phyloP scores from a whole-genome alignment of 2,329 filamentous ascomycete genomes.

The Xylariaceae sp. region DNA sequence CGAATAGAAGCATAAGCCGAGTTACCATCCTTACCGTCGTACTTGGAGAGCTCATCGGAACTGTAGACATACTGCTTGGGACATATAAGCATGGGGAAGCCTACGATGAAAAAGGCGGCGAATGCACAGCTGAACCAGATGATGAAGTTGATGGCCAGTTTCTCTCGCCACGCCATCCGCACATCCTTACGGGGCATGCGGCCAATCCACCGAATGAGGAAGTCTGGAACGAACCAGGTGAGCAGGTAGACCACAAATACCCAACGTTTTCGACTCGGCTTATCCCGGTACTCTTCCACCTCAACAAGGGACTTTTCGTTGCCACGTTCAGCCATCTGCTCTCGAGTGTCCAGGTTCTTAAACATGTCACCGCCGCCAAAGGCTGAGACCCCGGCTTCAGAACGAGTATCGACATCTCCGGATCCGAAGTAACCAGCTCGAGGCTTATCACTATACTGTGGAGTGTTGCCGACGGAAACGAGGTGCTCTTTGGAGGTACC shows the following conservation, averaged over 20 bases:
- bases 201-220: constrained; percentile 70
- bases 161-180: constrained; percentile 90
- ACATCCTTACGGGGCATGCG: constrained; percentile 91
- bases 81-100: constrained; percentile 84
- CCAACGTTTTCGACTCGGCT: constrained; percentile 84
- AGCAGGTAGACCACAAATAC: constrained; percentile 76
- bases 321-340: constrained; percentile 91
- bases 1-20: constrained; percentile 75
- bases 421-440: constrained; percentile 75
- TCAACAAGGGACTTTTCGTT: constrained; percentile 88
- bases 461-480: constrained; percentile 47
- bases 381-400: constrained; percentile 87
- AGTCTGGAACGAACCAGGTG: constrained; percentile 86
- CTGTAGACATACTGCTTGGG: constrained; percentile 88
- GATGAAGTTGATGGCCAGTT: constrained; percentile 94
- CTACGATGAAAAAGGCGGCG: constrained; percentile 83
- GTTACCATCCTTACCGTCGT: constrained; percentile 65
- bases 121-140: constrained; percentile 84
- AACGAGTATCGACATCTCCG: constrained; percentile 77
- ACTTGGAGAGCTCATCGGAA: constrained; percentile 65
- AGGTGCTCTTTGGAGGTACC: constrained; percentile 60
- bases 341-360: constrained; percentile 87
- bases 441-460: constrained; percentile 68
- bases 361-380: constrained; percentile 96
- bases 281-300: constrained; percentile 78